Base-by-base conservation (phyloP, 768 basidiomycete species). In the Hebeloma cylindrosporum region DNA sequence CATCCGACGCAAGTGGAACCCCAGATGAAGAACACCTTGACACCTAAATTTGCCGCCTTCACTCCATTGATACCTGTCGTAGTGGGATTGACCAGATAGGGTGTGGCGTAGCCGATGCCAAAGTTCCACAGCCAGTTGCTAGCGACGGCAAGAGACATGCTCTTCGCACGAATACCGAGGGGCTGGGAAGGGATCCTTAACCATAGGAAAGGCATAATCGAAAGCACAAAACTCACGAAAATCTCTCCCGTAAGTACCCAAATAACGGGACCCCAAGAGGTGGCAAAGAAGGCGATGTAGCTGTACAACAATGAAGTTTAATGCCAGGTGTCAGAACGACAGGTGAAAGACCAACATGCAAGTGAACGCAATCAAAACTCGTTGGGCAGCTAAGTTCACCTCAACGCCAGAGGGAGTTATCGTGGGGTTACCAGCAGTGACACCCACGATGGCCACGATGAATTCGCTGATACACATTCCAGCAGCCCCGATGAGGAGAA, bases 21-120 rank as follows among this genome's bases (percentile, higher is more conserved):
- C 88, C 88, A 91, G 63, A 91, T 77, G 72, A 89, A 90, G 80
- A 91, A 91, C 62, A 89, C 87, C 59, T 85, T 86, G 29, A 72
- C 71, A 29, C 75, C 71, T 9, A 88, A 76, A 42, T 66, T 63
- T 3, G 73, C 74, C 43, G 75, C 68, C 23, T 63, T 58, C 11
- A 51, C 47, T 9, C 46, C 56, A 22, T 52, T 52, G 16, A 48
- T 29, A 32, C 58, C 58, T 2, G 26, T 43, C 2, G 58, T 57
- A 1, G 48, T 58, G 32, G 58, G 54, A 33, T 77, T 60, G 53
- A 84, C 82, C 32, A 84, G 72, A 45, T 78, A 82, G 1, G 84
- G 82, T 1, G 74, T 72, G 14, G 76, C 74, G 60, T 74, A 73
- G 43, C 75, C 77, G 56, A 88, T 85, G 50, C 71, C 84, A 51